phyloP scores from a whole-genome alignment of 208 protist genomes.

The Ichthyophonus hoferi region DNA sequence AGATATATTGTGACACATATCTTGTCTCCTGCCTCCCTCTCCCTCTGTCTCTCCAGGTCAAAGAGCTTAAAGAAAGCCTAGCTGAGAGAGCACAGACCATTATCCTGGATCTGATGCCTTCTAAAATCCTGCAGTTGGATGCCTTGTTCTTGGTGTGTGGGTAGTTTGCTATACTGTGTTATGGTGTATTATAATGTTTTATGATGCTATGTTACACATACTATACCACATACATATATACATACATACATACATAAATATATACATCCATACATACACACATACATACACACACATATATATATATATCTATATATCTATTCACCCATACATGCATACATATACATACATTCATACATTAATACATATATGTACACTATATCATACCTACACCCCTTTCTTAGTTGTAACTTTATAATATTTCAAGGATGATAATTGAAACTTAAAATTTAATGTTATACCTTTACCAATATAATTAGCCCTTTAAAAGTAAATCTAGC shows the following conservation, averaged over 20 bases:
- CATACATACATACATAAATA: neutral
- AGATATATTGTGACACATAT: neutral
- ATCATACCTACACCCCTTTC: neutral
- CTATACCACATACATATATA: neutral
- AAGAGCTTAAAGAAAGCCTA: neutral
- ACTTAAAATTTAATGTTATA: neutral
- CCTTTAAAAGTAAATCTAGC: neutral
- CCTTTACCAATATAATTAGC: neutral
- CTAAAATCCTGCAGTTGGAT: conserved; percentile 7
- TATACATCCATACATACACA: no score
- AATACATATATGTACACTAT: neutral
- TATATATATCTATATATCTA: no score
- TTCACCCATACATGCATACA: no score
- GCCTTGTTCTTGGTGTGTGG: neutral
- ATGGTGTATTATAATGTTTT: neutral
- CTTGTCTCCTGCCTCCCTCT: neutral
- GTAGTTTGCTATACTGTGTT: neutral
- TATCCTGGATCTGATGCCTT: conserved; percentile 3
- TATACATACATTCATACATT: no score
- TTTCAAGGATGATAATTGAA: neutral
- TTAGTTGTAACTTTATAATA: neutral
- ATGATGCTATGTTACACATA: neutral
- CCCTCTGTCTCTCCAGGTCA: neutral
- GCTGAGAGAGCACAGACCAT: neutral
- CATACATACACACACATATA: no score